phyloP scores from a whole-genome alignment of 2,329 filamentous ascomycete genomes.

The Nigrograna mackinnonii region DNA sequence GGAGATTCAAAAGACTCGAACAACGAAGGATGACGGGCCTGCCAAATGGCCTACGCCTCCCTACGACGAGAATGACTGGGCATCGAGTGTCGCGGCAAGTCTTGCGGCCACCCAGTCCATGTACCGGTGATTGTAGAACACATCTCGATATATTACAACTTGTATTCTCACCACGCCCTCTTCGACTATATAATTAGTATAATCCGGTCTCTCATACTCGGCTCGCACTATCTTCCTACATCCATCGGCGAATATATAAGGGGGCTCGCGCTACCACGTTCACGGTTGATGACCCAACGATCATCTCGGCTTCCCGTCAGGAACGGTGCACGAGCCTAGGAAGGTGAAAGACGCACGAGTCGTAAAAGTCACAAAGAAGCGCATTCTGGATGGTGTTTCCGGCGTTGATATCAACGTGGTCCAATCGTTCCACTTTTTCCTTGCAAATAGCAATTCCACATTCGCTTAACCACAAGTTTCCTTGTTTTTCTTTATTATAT shows the following conservation, averaged over 20 bases:
- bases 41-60: conserved; percentile 94
- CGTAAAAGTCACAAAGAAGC: conserved; percentile 24
- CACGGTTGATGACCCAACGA: conserved; percentile 37
- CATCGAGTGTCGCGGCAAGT: conserved; percentile 77
- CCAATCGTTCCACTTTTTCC: conserved; percentile 27
- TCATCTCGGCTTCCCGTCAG: conserved; percentile 36
- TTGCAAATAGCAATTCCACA: conserved; percentile 12
- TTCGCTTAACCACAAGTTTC: conserved; percentile 8
- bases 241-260: conserved; percentile 28
- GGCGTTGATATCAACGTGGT: conserved; percentile 28
- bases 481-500: conserved; percentile 1
- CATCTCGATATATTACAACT: conserved; percentile 16
- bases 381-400: conserved; percentile 32
- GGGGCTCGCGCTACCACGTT: conserved; percentile 23
- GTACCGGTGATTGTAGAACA: conserved; percentile 30
- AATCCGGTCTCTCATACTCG: conserved; percentile 28
- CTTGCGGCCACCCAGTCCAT: conserved; percentile 49
- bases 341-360: conserved; percentile 23
- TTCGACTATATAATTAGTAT: conserved; percentile 33
- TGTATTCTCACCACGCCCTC: conserved; percentile 26
- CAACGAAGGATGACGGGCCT: conserved; percentile 50
- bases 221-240: conserved; percentile 24
- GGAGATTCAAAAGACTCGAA: conserved; percentile 56
- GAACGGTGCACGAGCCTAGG: conserved; percentile 37
- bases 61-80: conserved; percentile 94